A percentile compares a stretch with the other conserved stretches of the same genome.
phyloP scores from a whole-genome alignment of 495 filamentous ascomycete species.

The Halenospora varia region DNA sequence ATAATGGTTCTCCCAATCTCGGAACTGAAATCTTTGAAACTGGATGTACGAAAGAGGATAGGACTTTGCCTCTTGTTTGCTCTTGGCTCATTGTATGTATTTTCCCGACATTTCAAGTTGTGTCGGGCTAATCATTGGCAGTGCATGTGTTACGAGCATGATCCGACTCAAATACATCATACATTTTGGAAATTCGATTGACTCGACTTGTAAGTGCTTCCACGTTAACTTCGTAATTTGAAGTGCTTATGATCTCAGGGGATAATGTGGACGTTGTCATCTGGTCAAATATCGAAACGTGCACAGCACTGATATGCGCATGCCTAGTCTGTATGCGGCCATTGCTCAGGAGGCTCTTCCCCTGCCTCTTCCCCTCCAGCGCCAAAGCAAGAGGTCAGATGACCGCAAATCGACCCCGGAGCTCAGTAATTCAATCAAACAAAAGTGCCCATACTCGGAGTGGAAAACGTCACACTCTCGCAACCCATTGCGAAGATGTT shows the following conservation, averaged over 20 bases:
- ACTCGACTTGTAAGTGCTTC: constrained; percentile 16
- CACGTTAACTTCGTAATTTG: neutral
- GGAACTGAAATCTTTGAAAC: constrained; percentile 27
- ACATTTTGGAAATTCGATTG: constrained; percentile 20
- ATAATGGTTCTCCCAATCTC: constrained; percentile 32
- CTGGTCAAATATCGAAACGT: constrained; percentile 43
- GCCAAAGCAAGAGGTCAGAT: neutral
- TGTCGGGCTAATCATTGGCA: neutral
- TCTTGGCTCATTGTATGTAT: constrained; percentile 30
- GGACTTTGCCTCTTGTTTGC: constrained; percentile 32
- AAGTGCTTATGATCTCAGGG: constrained; percentile 12
- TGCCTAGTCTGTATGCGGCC: constrained; percentile 32
- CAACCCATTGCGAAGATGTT: neutral
- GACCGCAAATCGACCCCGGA: neutral
- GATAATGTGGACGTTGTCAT: constrained; percentile 35
- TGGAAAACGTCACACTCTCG: neutral
- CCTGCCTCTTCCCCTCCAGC: neutral
- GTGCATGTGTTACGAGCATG: constrained; percentile 27
- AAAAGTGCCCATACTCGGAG: neutral
- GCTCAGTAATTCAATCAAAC: neutral
- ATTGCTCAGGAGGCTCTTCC: neutral
- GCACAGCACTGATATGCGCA: constrained; percentile 42
- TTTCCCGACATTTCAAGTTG: neutral
- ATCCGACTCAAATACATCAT: constrained; percentile 27
- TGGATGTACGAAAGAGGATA: constrained; percentile 34